Percentiles rank a stretch among this genome's conserved stretches.
Evolutionary conservation across 805 yeast species (phyloP).

Genomic region (Citeromyces nyonsensis): DNA sequence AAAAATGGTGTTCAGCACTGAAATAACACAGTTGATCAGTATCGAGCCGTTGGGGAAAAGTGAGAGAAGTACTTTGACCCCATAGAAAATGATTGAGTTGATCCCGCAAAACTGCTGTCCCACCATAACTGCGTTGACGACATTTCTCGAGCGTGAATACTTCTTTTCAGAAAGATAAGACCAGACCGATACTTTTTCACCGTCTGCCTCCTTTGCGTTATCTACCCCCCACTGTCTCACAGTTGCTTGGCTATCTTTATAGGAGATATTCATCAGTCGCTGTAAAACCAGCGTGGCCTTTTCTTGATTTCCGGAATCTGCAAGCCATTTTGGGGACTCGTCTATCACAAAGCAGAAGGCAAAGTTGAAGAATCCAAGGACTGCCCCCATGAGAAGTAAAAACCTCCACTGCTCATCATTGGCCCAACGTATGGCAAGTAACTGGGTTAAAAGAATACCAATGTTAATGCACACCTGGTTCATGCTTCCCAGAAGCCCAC

Average conservation of each 20-base stretch:
- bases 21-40: constrained; percentile 58
- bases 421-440: constrained; percentile 56
- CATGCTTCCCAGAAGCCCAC: constrained; percentile 80
- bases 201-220: constrained; percentile 7
- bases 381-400: constrained; percentile 45
- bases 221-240: constrained; percentile 14
- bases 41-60: constrained; percentile 62
- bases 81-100: constrained; percentile 85
- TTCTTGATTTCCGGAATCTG: constrained; percentile 18
- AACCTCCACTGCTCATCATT: constrained; percentile 57
- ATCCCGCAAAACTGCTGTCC: constrained; percentile 92
- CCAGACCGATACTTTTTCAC: constrained; percentile 10
- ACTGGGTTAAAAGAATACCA: constrained; percentile 75
- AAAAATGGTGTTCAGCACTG: constrained; percentile 57
- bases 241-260: constrained; percentile 7
- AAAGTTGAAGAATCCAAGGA: constrained; percentile 34
- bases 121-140: constrained; percentile 57
- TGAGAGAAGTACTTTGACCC: constrained; percentile 67
- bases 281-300: constrained; percentile 10
- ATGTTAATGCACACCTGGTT: constrained; percentile 75
- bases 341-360: constrained; percentile 23
- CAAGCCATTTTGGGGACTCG: constrained; percentile 82
- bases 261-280: constrained; percentile 19
- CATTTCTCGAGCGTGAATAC: constrained; percentile 42
- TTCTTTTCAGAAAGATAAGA: constrained; percentile 33